Evolutionary conservation across 2,329 filamentous ascomycete genomes (phyloP).

Genomic region (Claviceps purpurea): DNA sequence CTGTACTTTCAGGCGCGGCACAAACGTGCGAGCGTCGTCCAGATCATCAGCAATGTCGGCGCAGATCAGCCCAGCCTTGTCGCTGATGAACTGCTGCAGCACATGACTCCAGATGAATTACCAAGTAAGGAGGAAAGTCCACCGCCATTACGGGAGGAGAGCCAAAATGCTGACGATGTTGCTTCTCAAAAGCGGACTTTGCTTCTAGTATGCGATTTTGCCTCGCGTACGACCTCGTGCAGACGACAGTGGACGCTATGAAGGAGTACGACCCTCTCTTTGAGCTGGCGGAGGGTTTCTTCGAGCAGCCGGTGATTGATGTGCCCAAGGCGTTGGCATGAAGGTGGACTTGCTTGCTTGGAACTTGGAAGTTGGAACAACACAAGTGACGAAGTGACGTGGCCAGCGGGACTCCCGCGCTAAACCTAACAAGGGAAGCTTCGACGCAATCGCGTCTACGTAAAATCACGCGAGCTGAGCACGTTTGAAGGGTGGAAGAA

Average conservation of each 20-base stretch:
- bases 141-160: neutral
- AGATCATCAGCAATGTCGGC: constrained; percentile 25
- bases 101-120: neutral
- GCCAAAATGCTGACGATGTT: neutral
- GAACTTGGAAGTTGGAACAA: no score
- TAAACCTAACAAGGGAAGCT: no score
- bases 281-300: neutral
- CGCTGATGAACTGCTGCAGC: neutral
- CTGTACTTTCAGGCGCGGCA: constrained; percentile 15
- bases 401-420: no score
- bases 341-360: no score
- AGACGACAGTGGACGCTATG: neutral
- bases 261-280: neutral
- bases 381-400: no score
- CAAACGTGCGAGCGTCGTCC: constrained; percentile 20
- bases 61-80: constrained; percentile 18
- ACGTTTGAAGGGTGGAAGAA: no score
- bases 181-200: neutral
- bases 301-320: neutral
- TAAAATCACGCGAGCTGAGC: no score
- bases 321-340: neutral
- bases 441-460: no score
- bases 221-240: neutral
- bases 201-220: neutral
- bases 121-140: neutral